These are phyloP conservation scores for Plasmopara muralis DNA, from an alignment of 352 stramenopile species.

Conservation along the genomic window DNA sequence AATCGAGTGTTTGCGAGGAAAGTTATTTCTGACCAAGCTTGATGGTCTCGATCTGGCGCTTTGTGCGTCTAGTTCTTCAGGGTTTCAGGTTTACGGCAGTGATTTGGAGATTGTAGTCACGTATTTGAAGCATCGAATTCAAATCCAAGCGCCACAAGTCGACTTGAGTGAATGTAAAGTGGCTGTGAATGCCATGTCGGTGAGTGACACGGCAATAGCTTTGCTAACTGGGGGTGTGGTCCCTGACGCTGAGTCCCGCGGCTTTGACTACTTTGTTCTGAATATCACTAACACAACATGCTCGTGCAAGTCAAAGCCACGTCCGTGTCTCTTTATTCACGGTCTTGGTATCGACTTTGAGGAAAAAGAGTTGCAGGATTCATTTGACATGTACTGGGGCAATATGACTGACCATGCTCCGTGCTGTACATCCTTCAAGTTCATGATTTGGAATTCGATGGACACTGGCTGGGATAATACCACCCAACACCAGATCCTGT, in stretches of 20 bases:
- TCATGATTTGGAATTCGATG: slow-evolving; percentile 36
- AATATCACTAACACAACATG: slow-evolving; percentile 16
- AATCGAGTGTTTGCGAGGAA: slow-evolving; percentile 26
- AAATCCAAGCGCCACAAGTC: slow-evolving; percentile 15
- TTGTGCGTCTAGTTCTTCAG: slow-evolving; percentile 18
- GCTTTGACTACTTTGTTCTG: slow-evolving; percentile 3
- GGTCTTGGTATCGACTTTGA: slow-evolving; percentile 24
- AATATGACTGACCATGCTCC: slow-evolving; percentile 32
- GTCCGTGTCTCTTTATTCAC: slow-evolving; percentile 47
- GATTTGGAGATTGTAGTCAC: slow-evolving; percentile 25
- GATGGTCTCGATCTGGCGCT: slow-evolving; percentile 22
- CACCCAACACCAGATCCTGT: slow-evolving; percentile 32
- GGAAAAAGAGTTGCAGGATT: slow-evolving; percentile 20
- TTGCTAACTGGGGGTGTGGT: slow-evolving; percentile 27
- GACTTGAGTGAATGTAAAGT: slow-evolving; percentile 8
- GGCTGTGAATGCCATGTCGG: slow-evolving; percentile 11
- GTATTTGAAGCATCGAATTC: slow-evolving; percentile 18
- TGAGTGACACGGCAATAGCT: slow-evolving; percentile 17
- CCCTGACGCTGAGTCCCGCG: slow-evolving; percentile 13
- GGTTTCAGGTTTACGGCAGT: slow-evolving; percentile 22
- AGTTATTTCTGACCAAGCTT: slow-evolving; percentile 30
- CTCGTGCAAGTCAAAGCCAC: slow-evolving; percentile 21
- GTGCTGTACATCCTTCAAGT: slow-evolving; percentile 43
- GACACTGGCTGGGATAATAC: slow-evolving; percentile 29
- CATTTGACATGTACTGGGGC: slow-evolving; percentile 31